Evolutionary conservation across 257 asterid species (phyloP), one percentile per base, ranked within the genome.

Genomic region (Nicotiana sylvestris): DNA sequence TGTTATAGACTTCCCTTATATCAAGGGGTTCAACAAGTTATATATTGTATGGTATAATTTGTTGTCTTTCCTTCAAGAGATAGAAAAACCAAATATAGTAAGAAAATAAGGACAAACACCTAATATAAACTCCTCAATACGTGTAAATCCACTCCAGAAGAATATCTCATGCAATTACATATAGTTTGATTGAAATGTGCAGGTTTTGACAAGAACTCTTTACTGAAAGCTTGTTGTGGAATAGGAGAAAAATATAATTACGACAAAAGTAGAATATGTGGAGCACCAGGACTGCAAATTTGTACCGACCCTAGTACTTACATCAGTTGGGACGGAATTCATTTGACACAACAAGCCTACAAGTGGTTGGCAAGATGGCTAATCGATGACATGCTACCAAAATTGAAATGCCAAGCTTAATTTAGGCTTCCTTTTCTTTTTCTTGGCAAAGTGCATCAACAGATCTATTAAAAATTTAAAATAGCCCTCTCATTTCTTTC

Each of bases 301-400:
- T 88, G 89, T 46, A 13, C 62, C 39, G 10, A 57, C 82, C 89
- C 30, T 35, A 33, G 2, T 46, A 53, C 18, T 10, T 56, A 69
- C 57, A 61, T 86, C 13, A 77, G 53, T 43, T 86, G 89, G 91
- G 86, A 88, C 49, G 86, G 88, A 8, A n/a, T 86, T 17, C 85
- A 86, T 80, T 62, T 86, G 65, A 84, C 87, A n/a, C 84, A 81
- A 66, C 16, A 35, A 76, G 87, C 87, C 70, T 83, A 87, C 29
- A 81, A 21, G 69, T 60, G 27, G 37, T 72, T 72, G 37, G 21
- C 78, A 25, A 46, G 6, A 46, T 46, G 78, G 60, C 21, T 72
- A 72, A 72, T 72, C 4, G 25, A 72, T 72, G 39, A 72, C 21
- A 72, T 46, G 7, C 6, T 72, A 46, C 78, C 60, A 12, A 25